phyloP scores from a whole-genome alignment of 139 green algal species.

The Chlamydomonas incerta region DNA sequence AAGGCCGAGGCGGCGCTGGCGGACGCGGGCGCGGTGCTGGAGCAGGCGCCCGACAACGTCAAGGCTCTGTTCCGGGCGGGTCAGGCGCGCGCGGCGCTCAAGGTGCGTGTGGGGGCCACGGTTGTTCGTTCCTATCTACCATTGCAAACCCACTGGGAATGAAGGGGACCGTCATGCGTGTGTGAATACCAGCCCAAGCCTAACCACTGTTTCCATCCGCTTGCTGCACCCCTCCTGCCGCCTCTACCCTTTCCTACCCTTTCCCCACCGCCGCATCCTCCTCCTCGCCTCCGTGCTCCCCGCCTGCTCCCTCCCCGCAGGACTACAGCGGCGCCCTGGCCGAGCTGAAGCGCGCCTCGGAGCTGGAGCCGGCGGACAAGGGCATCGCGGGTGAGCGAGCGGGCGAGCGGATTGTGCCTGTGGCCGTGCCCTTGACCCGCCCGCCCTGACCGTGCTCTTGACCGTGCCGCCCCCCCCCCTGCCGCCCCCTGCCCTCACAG shows the following conservation, averaged over 20 bases:
- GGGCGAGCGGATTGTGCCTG: too few species aligned
- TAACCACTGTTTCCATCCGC: too few species aligned
- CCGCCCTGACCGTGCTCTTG: too few species aligned
- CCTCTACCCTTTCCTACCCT: too few species aligned
- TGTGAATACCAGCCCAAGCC: too few species aligned
- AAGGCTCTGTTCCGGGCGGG: conserved; percentile 60
- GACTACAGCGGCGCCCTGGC: conserved; percentile 35
- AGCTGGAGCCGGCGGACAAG: conserved; percentile 50
- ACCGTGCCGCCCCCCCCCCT: neutral
- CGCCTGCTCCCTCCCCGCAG: conserved; percentile 9
- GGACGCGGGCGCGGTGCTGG: conserved; percentile 53
- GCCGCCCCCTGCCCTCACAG: neutral
- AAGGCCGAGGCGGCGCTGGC: conserved; percentile 39
- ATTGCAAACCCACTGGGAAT: too few species aligned
- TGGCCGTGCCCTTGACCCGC: too few species aligned
- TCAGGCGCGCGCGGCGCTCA: conserved; percentile 49
- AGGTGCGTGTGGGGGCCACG: conserved; percentile 7
- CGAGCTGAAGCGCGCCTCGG: conserved; percentile 42
- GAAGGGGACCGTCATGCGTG: too few species aligned
- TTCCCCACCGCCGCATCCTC: neutral
- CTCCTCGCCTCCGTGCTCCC: neutral
- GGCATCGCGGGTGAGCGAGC: conserved; percentile 48
- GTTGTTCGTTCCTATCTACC: too few species aligned
- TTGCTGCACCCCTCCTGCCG: too few species aligned
- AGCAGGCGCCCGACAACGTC: conserved; percentile 42